A percentile compares a stretch with the other conserved stretches of the same genome.
These are phyloP conservation scores for Luzula sylvatica DNA, from an alignment of 176 grass and related monocot species.

Conservation along the genomic window DNA sequence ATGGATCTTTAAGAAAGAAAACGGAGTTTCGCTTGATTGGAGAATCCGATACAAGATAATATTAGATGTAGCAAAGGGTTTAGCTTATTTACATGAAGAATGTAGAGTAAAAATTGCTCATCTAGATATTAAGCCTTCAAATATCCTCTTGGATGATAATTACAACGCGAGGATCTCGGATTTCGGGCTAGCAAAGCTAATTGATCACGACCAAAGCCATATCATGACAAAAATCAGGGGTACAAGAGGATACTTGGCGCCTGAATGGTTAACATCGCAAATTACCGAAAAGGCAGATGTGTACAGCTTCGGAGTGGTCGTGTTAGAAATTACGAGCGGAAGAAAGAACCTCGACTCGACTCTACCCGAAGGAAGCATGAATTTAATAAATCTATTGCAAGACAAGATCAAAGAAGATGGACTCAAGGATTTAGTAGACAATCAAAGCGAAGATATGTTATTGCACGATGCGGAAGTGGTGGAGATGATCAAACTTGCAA, in stretches of 20 bases:
- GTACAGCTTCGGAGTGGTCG: slow-evolving; percentile 67
- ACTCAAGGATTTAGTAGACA: slow-evolving; percentile 40
- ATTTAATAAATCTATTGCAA: slow-evolving; percentile 51
- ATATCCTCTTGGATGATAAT: slow-evolving; percentile 70
- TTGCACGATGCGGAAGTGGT: slow-evolving; percentile 31
- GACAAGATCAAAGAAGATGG: slow-evolving; percentile 50
- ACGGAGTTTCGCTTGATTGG: slow-evolving; percentile 52
- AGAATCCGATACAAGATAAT: slow-evolving; percentile 51
- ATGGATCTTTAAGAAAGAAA: slow-evolving; percentile 53
- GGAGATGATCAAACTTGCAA: slow-evolving; percentile 55
- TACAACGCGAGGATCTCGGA: slow-evolving; percentile 72
- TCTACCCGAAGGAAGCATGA: slow-evolving; percentile 39
- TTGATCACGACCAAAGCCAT: slow-evolving; percentile 70
- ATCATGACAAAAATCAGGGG: slow-evolving; percentile 76
- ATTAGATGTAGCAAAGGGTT: slow-evolving; percentile 52
- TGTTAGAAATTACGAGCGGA: slow-evolving; percentile 44
- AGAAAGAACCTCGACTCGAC: slow-evolving; percentile 52
- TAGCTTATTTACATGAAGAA: slow-evolving; percentile 65
- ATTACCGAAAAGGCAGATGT: slow-evolving; percentile 76
- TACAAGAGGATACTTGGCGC: slow-evolving; percentile 69
- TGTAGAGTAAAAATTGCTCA: slow-evolving; percentile 73
- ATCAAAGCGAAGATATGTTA: slow-evolving; percentile 35
- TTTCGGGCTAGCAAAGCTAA: slow-evolving; percentile 77
- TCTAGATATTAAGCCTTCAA: slow-evolving; percentile 64
- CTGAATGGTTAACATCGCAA: slow-evolving; percentile 64